phyloP scores from a whole-genome alignment of 2,329 filamentous ascomycete genomes.

The Chaetomiaceae sp. region DNA sequence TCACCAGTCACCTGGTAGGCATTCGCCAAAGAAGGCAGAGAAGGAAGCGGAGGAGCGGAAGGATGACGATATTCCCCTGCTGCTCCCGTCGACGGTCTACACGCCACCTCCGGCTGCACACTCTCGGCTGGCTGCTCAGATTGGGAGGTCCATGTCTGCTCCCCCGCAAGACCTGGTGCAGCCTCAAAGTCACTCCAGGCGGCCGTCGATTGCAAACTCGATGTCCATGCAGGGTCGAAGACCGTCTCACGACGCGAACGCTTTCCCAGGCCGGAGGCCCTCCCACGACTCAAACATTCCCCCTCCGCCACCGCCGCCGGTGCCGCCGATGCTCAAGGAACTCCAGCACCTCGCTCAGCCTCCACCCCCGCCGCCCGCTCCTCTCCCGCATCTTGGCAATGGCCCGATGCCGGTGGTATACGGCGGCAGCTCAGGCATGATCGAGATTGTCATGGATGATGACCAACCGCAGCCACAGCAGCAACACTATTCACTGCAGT shows the following conservation, averaged over 20 bases:
- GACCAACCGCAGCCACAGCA: constrained; percentile 38
- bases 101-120: constrained; percentile 46
- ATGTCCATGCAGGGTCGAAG: constrained; percentile 16
- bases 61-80: constrained; percentile 27
- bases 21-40: constrained; percentile 28
- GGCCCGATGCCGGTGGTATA: constrained; percentile 37
- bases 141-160: constrained; percentile 60
- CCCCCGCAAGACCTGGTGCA: constrained; percentile 44
- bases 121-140: constrained; percentile 31
- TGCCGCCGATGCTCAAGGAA: constrained; percentile 56
- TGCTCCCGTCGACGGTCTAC: constrained; percentile 58
- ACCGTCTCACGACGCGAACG: constrained; percentile 37
- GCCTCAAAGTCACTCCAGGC: constrained; percentile 30
- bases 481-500: not conserved
- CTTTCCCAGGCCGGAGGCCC: constrained; percentile 20
- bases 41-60: constrained; percentile 26
- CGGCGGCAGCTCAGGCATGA: constrained; percentile 50
- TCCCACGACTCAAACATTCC: constrained; percentile 42
- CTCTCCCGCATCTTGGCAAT: constrained; percentile 45
- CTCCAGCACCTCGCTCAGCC: constrained; percentile 58
- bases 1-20: constrained; percentile 22
- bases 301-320: constrained; percentile 51
- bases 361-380: constrained; percentile 58
- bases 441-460: constrained; percentile 64
- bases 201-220: constrained; percentile 23